A percentile compares a stretch with the other conserved stretches of the same genome.
Evolutionary conservation across 768 basidiomycete species (phyloP).

Genomic region (Calocybe cyanea): DNA sequence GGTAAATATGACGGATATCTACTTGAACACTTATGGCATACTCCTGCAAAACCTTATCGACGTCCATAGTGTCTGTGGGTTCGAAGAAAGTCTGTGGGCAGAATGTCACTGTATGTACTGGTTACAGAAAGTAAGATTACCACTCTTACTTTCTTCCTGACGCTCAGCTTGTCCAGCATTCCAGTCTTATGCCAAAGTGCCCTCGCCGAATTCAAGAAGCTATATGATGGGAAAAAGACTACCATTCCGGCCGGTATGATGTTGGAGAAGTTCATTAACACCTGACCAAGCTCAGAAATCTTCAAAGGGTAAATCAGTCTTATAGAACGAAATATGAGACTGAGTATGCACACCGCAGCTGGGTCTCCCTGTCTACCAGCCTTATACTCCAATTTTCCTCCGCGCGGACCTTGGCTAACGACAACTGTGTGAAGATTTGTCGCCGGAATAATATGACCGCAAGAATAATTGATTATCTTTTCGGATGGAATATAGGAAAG

Average conservation of each 20-base stretch:
- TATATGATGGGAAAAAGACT: constrained; percentile 92
- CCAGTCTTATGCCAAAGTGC: constrained; percentile 62
- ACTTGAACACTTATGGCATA: constrained; percentile 42
- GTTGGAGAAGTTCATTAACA: constrained; percentile 73
- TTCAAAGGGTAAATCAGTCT: constrained; percentile 22
- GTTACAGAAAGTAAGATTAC: background rate
- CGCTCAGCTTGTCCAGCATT: constrained; percentile 53
- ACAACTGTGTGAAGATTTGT: constrained; percentile 75
- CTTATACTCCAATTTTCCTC: constrained; percentile 76
- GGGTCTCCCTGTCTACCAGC: constrained; percentile 68
- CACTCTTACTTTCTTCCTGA: constrained; percentile 73
- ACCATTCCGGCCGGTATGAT: constrained; percentile 86
- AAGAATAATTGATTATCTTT: constrained; percentile 78
- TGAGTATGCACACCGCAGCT: constrained; percentile 45
- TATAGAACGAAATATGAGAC: background rate
- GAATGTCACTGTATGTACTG: background rate
- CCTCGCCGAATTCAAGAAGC: constrained; percentile 67
- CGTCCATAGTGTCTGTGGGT: constrained; percentile 66
- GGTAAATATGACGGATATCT: no score
- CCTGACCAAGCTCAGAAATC: constrained; percentile 81
- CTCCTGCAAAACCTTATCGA: constrained; percentile 71
- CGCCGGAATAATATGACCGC: constrained; percentile 86
- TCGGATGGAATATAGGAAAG: constrained; percentile 62
- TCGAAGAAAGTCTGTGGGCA: constrained; percentile 77
- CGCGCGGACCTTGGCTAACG: constrained; percentile 70